phyloP scores from a whole-genome alignment of 2,329 filamentous ascomycete species.

The Penicillium sp. region DNA sequence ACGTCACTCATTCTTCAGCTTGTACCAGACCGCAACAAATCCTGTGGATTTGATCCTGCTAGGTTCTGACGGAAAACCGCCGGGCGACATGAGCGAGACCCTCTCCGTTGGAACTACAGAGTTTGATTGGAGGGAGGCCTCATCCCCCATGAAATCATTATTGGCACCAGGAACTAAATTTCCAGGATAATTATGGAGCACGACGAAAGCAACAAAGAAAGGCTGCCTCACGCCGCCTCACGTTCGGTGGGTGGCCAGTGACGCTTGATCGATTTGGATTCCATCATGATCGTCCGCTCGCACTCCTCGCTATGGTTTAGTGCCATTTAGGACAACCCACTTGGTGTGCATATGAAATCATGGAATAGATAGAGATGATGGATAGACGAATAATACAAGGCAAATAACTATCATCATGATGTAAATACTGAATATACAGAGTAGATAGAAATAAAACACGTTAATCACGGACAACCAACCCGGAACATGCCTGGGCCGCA shows the following conservation, averaged over 20 bases:
- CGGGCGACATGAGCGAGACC: neutral
- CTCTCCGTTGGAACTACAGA: neutral
- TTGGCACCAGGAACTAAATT: neutral
- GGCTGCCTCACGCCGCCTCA: slow-evolving; percentile 6
- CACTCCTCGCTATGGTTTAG: slow-evolving; percentile 15
- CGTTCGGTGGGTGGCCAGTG: slow-evolving; percentile 1
- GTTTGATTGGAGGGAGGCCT: neutral
- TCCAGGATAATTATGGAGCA: neutral
- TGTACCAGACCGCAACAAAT: slow-evolving; percentile 19
- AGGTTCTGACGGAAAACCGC: slow-evolving; percentile 5
- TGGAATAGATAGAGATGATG: neutral
- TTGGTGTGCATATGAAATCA: slow-evolving; percentile 13
- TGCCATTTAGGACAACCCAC: slow-evolving; percentile 3
- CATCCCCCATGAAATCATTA: slow-evolving; percentile 11
- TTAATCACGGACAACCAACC: neutral
- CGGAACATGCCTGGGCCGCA: slow-evolving; percentile 1
- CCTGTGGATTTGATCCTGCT: neutral
- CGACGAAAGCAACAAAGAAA: neutral
- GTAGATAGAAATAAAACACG: neutral
- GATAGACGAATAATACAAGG: neutral
- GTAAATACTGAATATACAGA: neutral
- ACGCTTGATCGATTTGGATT: slow-evolving; percentile 12
- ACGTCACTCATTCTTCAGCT: neutral
- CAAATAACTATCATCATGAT: neutral
- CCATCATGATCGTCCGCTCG: slow-evolving; percentile 20